Evolutionary conservation across 164 flowering plant genomes (phyloP), one percentile per base, ranked within the genome.

Genomic region (Magnolia sinica): DNA sequence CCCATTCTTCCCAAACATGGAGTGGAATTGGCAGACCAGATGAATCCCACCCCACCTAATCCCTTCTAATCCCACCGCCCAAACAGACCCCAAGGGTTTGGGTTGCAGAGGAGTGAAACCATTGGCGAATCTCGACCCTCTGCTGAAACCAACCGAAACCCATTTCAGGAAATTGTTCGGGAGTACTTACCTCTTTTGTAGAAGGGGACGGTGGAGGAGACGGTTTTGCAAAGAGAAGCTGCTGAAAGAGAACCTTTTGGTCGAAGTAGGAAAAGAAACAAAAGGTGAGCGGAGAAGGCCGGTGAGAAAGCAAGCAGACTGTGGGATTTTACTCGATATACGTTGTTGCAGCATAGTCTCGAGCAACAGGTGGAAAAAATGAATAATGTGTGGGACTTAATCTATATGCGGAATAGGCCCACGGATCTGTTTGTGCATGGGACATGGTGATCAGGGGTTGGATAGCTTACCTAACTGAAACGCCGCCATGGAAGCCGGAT

Each of bases 51-150:
- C n/a, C n/a, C n/a, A n/a, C n/a, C n/a, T n/a, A n/a, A n/a, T n/a
- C n/a, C n/a, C n/a, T n/a, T n/a, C n/a, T n/a, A n/a, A n/a, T n/a
- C n/a, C n/a, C n/a, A n/a, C n/a, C n/a, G n/a, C n/a, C n/a, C n/a
- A n/a, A n/a, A n/a, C n/a, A n/a, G 95, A 87, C 72, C 84, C 90
- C 89, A 95, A 81, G 18, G 94, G 89, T 84, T 95, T 93, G 10
- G 67, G 86, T 79, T 93, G 86, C 81, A 95, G 80, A 16, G 98
- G 96, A 7, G 86, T 78, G 84, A 90, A 95, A 74, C 98, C 98
- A 76, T 88, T 78, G 10, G 97, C 96, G 50, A 92, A 93, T 8
- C 79, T 88, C 16, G 88, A 87, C 23, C 82, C 87, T 77, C 95
- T 84, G 65, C 51, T 79, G 68, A 72, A 83, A 71, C 97, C 91